Percentiles rank a stretch among this genome's conserved stretches.
These are phyloP conservation scores for Fusarium hainanense DNA, from an alignment of 2,329 filamentous ascomycete species.

Conservation along the genomic window DNA sequence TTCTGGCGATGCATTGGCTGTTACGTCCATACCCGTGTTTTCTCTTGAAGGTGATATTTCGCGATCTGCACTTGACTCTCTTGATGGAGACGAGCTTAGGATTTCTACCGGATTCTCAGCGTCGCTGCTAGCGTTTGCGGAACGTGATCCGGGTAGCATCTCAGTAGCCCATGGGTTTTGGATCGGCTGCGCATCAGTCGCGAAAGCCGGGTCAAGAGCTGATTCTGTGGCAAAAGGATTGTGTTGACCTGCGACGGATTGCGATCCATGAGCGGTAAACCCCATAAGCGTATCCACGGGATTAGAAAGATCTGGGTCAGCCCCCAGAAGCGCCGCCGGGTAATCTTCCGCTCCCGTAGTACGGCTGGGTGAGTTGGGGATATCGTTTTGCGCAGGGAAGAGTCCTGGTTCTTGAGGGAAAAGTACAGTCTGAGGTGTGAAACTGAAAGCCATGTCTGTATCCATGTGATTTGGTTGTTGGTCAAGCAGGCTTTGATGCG, in stretches of 20 bases:
- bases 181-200: slow-evolving; percentile 7
- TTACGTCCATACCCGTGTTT: slow-evolving; percentile 1
- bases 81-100: slow-evolving; percentile 39
- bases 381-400: slow-evolving; percentile 19
- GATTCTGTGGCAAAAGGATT: slow-evolving; percentile 22
- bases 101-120: slow-evolving; percentile 41
- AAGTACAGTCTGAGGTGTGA: slow-evolving; percentile 31
- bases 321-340: slow-evolving; percentile 41
- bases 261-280: slow-evolving; percentile 22
- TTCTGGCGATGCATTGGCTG: slow-evolving; percentile 10
- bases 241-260: not conserved
- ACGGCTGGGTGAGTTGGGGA: slow-evolving; percentile 15
- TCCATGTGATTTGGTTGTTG: slow-evolving; percentile 25
- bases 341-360: slow-evolving; percentile 29
- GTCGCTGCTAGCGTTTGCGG: slow-evolving; percentile 25
- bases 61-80: slow-evolving; percentile 11
- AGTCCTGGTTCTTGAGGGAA: slow-evolving; percentile 29
- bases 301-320: slow-evolving; percentile 3
- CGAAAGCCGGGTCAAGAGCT: slow-evolving; percentile 22
- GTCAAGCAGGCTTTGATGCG: slow-evolving; percentile 19
- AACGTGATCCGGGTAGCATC: slow-evolving; percentile 13
- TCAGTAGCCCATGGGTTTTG: slow-evolving; percentile 25
- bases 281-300: slow-evolving; percentile 16
- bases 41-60: slow-evolving; percentile 15
- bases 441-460: slow-evolving; percentile 31